A percentile compares a stretch with the other conserved stretches of the same genome.
Conservation (phyloP, 1,284 basidiomycete species). For the Ganoderma sinense region DNA sequence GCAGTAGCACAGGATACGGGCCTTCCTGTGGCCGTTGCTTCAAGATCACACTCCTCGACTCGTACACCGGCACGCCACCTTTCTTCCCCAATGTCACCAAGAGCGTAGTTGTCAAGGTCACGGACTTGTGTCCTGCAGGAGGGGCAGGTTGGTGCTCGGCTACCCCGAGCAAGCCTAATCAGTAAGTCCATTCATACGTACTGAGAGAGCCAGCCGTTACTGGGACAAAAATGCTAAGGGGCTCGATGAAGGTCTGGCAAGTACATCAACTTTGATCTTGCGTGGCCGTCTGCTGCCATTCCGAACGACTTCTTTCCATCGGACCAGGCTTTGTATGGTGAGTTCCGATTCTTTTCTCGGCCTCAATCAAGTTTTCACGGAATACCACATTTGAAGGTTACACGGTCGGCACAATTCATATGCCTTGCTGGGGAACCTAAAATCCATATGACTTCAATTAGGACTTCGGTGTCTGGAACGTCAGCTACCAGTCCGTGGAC, state of each 20-base stretch:
- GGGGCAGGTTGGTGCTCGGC: constrained; percentile 72
- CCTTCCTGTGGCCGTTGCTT: constrained; percentile 81
- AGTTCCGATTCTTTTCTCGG: constrained; percentile 22
- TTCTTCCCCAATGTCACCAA: constrained; percentile 70
- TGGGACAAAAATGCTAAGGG: not conserved
- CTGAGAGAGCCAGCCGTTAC: not conserved
- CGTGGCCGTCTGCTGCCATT: constrained; percentile 77
- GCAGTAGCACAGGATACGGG: constrained; percentile 76
- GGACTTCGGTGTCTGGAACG: constrained; percentile 88
- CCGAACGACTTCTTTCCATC: constrained; percentile 77
- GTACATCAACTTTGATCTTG: constrained; percentile 79
- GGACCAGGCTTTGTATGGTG: constrained; percentile 64
- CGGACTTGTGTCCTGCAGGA: constrained; percentile 74
- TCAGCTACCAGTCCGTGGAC: constrained; percentile 68
- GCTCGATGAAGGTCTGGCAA: constrained; percentile 58
- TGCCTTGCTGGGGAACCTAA: not conserved
- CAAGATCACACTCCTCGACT: constrained; percentile 74
- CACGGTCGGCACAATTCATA: constrained; percentile 42
- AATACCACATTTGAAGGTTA: constrained; percentile 42
- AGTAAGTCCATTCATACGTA: constrained; percentile 49
- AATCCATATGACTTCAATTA: constrained; percentile 34
- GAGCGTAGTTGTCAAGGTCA: constrained; percentile 75
- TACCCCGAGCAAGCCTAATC: constrained; percentile 63
- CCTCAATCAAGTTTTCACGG: not conserved
- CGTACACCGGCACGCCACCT: constrained; percentile 69